Conservation (phyloP, 2,329 filamentous ascomycete genomes). For the Colletotrichum sp. region DNA sequence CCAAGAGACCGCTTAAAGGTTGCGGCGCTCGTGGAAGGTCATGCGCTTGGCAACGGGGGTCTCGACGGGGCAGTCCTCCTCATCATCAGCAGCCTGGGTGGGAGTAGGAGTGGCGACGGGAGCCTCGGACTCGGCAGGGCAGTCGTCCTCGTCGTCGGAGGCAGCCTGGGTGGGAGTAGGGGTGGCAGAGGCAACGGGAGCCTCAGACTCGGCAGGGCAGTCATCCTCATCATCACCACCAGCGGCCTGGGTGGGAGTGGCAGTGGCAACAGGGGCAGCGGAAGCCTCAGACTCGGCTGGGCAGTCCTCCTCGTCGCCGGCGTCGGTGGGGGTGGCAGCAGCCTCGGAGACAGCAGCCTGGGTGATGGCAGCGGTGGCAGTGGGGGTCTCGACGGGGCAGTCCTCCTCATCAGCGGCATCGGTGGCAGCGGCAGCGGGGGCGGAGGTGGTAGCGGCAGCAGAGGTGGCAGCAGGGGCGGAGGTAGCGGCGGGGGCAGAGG, state of each 20-base stretch:
- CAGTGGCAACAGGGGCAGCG: neutral
- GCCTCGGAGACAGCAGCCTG: neutral
- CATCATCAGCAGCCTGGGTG: constrained; percentile 1
- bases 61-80: constrained; percentile 21
- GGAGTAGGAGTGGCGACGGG: neutral
- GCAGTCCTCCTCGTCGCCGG: constrained; percentile 10
- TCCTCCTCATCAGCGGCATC: neutral
- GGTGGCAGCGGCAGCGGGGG: neutral
- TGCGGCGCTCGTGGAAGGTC: constrained; percentile 21
- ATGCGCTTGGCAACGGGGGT: constrained; percentile 17
- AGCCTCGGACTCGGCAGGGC: constrained; percentile 9
- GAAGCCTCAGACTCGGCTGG: neutral
- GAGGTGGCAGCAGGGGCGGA: neutral
- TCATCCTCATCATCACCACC: constrained; percentile 6
- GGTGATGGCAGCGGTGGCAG: neutral
- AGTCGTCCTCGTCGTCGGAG: constrained; percentile 1
- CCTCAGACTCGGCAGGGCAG: constrained; percentile 12
- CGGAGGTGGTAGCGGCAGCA: neutral
- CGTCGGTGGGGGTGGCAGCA: neutral
- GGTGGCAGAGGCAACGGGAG: neutral
- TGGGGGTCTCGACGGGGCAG: neutral
- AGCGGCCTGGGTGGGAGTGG: neutral
- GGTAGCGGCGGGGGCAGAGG: neutral
- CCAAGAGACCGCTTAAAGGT: neutral
- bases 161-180: neutral